These are phyloP conservation scores for Amanita muscaria DNA, from an alignment of 768 basidiomycete genomes.

Conservation along the genomic window DNA sequence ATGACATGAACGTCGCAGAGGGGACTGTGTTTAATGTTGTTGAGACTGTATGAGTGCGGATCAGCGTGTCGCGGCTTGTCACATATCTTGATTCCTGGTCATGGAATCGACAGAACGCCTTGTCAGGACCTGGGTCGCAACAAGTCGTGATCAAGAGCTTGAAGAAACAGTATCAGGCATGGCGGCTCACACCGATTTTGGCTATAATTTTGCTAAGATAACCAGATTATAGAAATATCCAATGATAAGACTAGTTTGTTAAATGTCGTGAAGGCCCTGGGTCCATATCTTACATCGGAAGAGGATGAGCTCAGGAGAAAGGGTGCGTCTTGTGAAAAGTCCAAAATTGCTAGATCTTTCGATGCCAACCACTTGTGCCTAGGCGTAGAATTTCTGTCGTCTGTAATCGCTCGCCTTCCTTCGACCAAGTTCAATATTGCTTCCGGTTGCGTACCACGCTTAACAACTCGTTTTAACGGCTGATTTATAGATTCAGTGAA, in stretches of 20 bases:
- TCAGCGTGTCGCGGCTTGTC: not conserved
- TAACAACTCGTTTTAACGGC: constrained; percentile 3
- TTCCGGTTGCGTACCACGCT: constrained; percentile 48
- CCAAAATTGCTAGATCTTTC: not conserved
- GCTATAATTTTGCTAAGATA: constrained; percentile 8
- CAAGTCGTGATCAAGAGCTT: constrained; percentile 51
- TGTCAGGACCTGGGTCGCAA: constrained; percentile 66
- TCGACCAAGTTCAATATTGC: constrained; percentile 64
- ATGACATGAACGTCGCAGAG: constrained; percentile 25
- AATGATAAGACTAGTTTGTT: constrained; percentile 53
- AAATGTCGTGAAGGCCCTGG: constrained; percentile 77
- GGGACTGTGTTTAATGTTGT: not conserved
- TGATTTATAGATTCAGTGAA: constrained; percentile 42
- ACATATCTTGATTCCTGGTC: constrained; percentile 2
- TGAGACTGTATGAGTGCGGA: not conserved
- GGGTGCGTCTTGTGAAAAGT: constrained; percentile 37
- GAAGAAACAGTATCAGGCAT: constrained; percentile 51
- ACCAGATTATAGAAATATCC: constrained; percentile 32
- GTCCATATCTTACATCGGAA: constrained; percentile 82
- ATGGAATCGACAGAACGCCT: constrained; percentile 38
- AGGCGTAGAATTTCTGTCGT: constrained; percentile 84
- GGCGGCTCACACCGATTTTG: constrained; percentile 15
- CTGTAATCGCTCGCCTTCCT: constrained; percentile 55
- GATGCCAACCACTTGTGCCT: not conserved
- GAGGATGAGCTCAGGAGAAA: constrained; percentile 71